Evolutionary conservation across 257 asterid species (phyloP).

Genomic region (Handroanthus guayacan): DNA sequence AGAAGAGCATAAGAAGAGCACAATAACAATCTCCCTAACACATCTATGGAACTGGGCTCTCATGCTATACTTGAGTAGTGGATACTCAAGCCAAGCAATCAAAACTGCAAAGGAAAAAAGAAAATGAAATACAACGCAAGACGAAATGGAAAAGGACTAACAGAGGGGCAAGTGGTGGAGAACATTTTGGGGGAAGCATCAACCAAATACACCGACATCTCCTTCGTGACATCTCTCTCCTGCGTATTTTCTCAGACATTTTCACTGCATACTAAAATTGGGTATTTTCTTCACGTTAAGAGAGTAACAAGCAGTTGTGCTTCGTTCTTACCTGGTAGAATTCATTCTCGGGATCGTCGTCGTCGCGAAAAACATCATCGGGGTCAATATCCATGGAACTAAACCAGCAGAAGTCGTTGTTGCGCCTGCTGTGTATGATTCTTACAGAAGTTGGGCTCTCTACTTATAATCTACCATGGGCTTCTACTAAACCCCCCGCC

Average conservation of each 20-base stretch:
- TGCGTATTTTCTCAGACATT: constrained; percentile 45
- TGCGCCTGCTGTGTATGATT: background rate
- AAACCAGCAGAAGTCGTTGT: background rate
- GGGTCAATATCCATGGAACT: constrained; percentile 82
- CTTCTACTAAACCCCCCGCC: too few relatives aligned
- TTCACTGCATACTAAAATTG: constrained; percentile 22
- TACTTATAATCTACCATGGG: background rate
- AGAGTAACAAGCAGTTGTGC: background rate
- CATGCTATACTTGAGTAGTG: background rate
- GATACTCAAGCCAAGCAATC: constrained; percentile 7
- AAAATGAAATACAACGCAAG: background rate
- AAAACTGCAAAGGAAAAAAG: background rate
- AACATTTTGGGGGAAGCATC: constrained; percentile 99
- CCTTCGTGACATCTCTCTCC: constrained; percentile 75
- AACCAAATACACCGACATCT: constrained; percentile 74
- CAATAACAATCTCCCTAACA: background rate
- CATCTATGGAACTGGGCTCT: background rate
- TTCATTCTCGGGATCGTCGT: constrained; percentile 77
- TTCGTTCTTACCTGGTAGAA: constrained; percentile 50
- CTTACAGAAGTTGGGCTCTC: constrained; percentile 23
- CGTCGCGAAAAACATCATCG: constrained; percentile 90
- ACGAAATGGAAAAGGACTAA: constrained; percentile 32
- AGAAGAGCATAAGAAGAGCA: background rate
- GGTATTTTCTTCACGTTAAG: background rate
- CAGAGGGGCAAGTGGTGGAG: constrained; percentile 59